Evolutionary conservation across 2,329 filamentous ascomycete genomes (phyloP), one percentile per base, ranked within the genome.

Genomic region (Lithohypha guttulata): DNA sequence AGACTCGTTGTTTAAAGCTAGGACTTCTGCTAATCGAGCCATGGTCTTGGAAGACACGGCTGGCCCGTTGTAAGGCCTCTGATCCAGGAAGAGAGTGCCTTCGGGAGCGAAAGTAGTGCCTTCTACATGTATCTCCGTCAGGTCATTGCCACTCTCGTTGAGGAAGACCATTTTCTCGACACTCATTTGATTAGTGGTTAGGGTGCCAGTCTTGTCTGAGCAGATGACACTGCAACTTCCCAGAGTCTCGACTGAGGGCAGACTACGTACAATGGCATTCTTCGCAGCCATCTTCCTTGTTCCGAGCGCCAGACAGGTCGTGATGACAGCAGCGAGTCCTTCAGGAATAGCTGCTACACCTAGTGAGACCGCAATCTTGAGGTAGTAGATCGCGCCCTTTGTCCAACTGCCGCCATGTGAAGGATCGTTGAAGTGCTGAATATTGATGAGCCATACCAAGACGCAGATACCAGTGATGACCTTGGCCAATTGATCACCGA

Each of bases 111-210:
- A 96, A 32, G 85, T 96, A 1, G 86, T 94, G 30, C 91, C 91
- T 58, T 93, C 81, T 20, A 98, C 81, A 45, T 91, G 80, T 33
- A 94, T 72, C 58, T 94, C 87, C 53, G 87, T 83, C 17, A 96
- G 68, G 42, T 75, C 79, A 39, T 67, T 74, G 34, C 84, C 87
- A 43, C 73, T 62, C 50, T 82, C 77, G 53, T 75, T 79, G 51
- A 98, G 70, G 58, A 87, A 84, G 33, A 94, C 83, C 41, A 96
- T 66, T 64, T 89, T 93, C 68, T 79, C 91, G 41, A 95, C 91
- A 57, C 91, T 96, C 91, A 98, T 98, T 64, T 96, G 87, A 66
- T 98, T 98, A 27, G 91, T 98, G 8, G 91, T 98, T 58, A 98
- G 66, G 34, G 91, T 98, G 52, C 91, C 93, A 4, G 91, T 98